phyloP scores from a whole-genome alignment of 1,139 yeast species.

The Saccharomyces hybrid region DNA sequence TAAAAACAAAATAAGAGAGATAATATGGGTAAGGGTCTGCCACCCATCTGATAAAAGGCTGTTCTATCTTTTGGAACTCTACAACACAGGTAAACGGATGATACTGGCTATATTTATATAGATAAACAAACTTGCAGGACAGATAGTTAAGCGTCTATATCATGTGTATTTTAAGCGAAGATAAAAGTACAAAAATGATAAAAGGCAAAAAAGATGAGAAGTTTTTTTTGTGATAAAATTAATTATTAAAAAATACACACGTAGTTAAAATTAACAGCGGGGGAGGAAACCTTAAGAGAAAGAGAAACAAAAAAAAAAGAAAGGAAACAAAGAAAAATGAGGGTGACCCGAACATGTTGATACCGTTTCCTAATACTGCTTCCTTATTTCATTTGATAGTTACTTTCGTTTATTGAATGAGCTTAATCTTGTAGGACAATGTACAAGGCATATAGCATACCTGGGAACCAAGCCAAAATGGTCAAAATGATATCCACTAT shows the following conservation, averaged over 20 bases:
- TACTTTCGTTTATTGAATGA: not conserved
- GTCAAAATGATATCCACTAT: slow-evolving; percentile 68
- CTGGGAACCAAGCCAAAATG: slow-evolving; percentile 73
- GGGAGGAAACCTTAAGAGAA: not conserved
- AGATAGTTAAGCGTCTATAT: not conserved
- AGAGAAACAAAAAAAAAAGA: slow-evolving; percentile 7
- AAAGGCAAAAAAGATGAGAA: not conserved
- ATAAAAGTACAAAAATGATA: not conserved
- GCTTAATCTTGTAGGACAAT: slow-evolving; percentile 34
- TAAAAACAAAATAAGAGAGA: not conserved
- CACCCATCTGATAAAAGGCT: not conserved
- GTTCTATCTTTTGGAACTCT: not conserved
- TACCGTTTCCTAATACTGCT: not conserved
- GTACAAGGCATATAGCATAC: slow-evolving; percentile 56
- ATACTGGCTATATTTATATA: not conserved
- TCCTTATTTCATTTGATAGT: not conserved
- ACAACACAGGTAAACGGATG: not conserved
- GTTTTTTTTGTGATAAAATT: not conserved
- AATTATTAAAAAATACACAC: slow-evolving; percentile 1
- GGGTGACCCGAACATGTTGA: slow-evolving; percentile 9
- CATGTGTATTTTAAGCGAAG: not conserved
- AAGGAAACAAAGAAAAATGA: slow-evolving; percentile 19
- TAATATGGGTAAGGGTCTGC: not conserved
- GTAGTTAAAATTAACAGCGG: not conserved
- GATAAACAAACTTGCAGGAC: not conserved